Conservation (phyloP, 805 yeast genomes). For the Vanderwaltozyma verrucispora region DNA sequence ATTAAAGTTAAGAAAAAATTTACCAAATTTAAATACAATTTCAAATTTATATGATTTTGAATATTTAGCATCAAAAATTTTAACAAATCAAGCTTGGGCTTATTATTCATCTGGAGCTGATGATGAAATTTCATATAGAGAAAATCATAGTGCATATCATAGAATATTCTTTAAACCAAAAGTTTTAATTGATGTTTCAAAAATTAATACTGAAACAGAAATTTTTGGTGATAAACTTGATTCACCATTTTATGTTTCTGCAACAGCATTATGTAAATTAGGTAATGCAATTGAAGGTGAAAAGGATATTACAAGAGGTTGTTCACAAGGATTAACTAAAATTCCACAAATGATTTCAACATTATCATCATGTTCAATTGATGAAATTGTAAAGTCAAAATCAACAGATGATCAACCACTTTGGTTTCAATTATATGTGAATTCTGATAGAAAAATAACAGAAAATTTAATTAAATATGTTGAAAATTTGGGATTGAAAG, state of each 20-base stretch:
- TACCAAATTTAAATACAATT: slow-evolving; percentile 62
- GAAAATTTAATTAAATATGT: slow-evolving; percentile 56
- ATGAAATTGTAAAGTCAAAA: slow-evolving; percentile 70
- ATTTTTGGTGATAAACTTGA: slow-evolving; percentile 62
- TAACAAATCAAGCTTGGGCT: slow-evolving; percentile 81
- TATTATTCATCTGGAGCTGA: slow-evolving; percentile 89
- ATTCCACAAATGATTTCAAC: slow-evolving; percentile 82
- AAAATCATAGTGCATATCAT: slow-evolving; percentile 84
- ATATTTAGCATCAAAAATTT: slow-evolving; percentile 65
- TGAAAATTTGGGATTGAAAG: slow-evolving; percentile 64
- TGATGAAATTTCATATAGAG: slow-evolving; percentile 84
- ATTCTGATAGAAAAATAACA: slow-evolving; percentile 60
- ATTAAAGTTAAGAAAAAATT: slow-evolving; percentile 29
- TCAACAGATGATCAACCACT: slow-evolving; percentile 52
- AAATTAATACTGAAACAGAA: slow-evolving; percentile 57
- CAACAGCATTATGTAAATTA: slow-evolving; percentile 84
- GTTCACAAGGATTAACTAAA: slow-evolving; percentile 55
- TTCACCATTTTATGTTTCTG: slow-evolving; percentile 82
- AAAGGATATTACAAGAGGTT: slow-evolving; percentile 72
- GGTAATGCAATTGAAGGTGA: slow-evolving; percentile 89
- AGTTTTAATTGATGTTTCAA: slow-evolving; percentile 69
- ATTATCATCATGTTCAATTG: slow-evolving; percentile 77
- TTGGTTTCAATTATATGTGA: slow-evolving; percentile 86
- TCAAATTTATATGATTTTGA: slow-evolving; percentile 83
- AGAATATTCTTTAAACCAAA: slow-evolving; percentile 81